phyloP scores from a whole-genome alignment of 2,329 filamentous ascomycete genomes.

The Neopestalotiopsis rosae region DNA sequence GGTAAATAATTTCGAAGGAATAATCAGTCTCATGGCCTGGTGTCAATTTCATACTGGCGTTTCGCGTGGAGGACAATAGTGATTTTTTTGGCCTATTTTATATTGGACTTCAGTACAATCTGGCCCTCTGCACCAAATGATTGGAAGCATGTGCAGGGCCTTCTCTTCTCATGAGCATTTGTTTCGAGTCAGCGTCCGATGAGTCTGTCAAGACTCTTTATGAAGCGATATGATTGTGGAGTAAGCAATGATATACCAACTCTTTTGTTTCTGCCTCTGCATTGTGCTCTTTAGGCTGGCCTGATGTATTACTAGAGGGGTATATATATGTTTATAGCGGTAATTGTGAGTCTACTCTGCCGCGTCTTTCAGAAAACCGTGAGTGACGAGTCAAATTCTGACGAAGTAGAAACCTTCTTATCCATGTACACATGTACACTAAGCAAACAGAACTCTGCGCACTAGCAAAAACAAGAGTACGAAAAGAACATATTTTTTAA shows the following conservation, averaged over 20 bases:
- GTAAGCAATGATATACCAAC: neutral
- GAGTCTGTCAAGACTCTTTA: slow-evolving; percentile 1
- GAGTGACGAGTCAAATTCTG: no score
- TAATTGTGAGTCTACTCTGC: no score
- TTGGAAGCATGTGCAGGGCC: neutral
- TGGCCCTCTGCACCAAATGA: neutral
- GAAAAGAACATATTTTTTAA: no score
- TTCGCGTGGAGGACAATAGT: neutral
- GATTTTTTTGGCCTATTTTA: neutral
- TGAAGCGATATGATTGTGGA: slow-evolving; percentile 1
- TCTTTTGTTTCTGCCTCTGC: neutral
- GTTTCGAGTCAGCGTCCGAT: neutral
- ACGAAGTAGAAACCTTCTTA: no score
- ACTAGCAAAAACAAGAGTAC: no score
- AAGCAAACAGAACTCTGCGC: no score
- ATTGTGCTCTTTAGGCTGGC: neutral
- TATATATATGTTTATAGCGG: neutral
- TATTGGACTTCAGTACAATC: neutral
- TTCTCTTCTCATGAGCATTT: slow-evolving; percentile 10
- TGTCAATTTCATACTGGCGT: neutral
- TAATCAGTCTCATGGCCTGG: neutral
- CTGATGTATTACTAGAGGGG: neutral
- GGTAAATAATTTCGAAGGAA: neutral
- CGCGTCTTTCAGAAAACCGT: no score
- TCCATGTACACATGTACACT: no score